These are phyloP conservation scores for Cyberlindnera mississippiensis DNA, from an alignment of 805 yeast species.

Conservation along the genomic window DNA sequence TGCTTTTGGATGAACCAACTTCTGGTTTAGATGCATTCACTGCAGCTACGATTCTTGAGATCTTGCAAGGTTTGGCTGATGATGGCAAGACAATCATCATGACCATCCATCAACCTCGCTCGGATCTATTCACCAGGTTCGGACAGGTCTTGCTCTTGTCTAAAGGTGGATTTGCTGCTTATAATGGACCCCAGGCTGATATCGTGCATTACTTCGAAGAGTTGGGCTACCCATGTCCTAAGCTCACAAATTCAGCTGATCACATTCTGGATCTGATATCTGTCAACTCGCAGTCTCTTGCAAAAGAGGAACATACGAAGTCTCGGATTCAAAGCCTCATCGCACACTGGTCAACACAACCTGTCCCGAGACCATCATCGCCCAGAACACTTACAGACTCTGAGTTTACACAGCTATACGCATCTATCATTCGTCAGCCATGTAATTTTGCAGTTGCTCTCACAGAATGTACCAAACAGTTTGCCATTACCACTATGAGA, in stretches of 20 bases:
- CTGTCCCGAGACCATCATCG: not conserved
- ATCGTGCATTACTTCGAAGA: slow-evolving; percentile 46
- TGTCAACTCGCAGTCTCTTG: slow-evolving; percentile 20
- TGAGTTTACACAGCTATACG: slow-evolving; percentile 9
- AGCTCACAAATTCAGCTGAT: slow-evolving; percentile 69
- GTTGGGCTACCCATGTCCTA: slow-evolving; percentile 56
- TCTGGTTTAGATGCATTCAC: slow-evolving; percentile 85
- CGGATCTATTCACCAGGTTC: slow-evolving; percentile 60
- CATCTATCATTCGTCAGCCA: slow-evolving; percentile 3
- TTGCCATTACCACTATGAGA: slow-evolving; percentile 33
- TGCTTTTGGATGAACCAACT: slow-evolving; percentile 84
- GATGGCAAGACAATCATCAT: slow-evolving; percentile 66
- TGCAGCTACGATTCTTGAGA: slow-evolving; percentile 62
- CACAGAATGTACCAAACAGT: slow-evolving; percentile 20
- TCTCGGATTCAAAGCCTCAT: slow-evolving; percentile 17
- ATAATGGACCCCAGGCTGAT: slow-evolving; percentile 53
- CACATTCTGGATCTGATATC: slow-evolving; percentile 70
- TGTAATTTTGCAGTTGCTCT: slow-evolving; percentile 21
- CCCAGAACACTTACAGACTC: slow-evolving; percentile 6
- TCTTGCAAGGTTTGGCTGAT: slow-evolving; percentile 54
- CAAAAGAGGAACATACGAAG: slow-evolving; percentile 16
- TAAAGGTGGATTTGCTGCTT: slow-evolving; percentile 73
- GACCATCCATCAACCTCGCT: slow-evolving; percentile 84
- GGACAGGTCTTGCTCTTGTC: slow-evolving; percentile 72
- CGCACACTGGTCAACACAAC: slow-evolving; percentile 14